Conservation (phyloP, 176 grass and related monocot species). For the Paspalum vaginatum region DNA sequence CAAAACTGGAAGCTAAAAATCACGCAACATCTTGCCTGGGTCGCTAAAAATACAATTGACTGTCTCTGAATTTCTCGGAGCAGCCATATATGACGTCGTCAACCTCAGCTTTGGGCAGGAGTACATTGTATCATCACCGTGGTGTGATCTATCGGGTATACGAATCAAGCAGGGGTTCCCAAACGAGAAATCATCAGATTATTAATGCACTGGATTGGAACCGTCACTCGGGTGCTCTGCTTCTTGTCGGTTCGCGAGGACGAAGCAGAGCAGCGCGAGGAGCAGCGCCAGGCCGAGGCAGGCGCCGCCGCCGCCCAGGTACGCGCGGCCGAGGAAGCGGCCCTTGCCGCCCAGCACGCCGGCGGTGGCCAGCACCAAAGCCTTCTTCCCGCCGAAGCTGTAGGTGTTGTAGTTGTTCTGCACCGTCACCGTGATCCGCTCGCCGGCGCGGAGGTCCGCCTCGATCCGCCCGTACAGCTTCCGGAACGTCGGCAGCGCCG, state of each 20-base stretch:
- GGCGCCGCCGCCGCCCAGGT: slow-evolving; percentile 45
- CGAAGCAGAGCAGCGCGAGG: slow-evolving; percentile 45
- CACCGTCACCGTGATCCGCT: slow-evolving; percentile 41
- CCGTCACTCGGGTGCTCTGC: no score
- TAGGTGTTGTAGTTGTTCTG: slow-evolving; percentile 75
- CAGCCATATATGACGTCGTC: no score
- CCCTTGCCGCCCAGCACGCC: slow-evolving; percentile 66
- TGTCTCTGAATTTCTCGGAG: no score
- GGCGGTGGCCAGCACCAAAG: slow-evolving; percentile 63
- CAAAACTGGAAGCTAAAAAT: no score
- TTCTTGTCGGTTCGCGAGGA: neutral
- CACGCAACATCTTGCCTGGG: no score
- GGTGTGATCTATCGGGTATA: no score
- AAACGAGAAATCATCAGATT: no score
- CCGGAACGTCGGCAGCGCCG: slow-evolving; percentile 71
- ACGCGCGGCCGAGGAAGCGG: slow-evolving; percentile 63
- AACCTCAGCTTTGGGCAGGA: no score
- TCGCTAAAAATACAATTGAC: no score
- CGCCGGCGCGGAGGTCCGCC: slow-evolving; percentile 48
- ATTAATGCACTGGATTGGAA: no score
- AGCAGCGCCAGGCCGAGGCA: slow-evolving; percentile 53
- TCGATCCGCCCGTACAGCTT: slow-evolving; percentile 73
- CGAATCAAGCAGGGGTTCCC: no score
- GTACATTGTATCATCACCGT: no score
- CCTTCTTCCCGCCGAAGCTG: slow-evolving; percentile 64